Conservation (phyloP, 495 filamentous ascomycete genomes). For the Daldinia concentrica region DNA sequence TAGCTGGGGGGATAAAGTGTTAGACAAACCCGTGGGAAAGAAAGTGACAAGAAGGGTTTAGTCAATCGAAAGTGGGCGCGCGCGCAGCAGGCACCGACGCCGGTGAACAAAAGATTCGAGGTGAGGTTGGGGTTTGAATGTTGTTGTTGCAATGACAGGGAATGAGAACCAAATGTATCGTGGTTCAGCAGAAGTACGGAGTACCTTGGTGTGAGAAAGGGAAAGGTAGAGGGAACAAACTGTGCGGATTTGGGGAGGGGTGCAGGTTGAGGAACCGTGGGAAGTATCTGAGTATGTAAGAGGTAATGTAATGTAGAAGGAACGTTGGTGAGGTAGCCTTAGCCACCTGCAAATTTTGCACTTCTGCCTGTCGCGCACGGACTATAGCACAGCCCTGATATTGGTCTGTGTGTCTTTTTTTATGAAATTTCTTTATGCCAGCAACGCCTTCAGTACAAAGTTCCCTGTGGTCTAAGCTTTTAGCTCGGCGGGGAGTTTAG, state of each 20-base stretch:
- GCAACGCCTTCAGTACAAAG: neutral
- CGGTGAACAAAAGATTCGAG: slow-evolving; percentile 26
- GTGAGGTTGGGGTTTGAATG: slow-evolving; percentile 29
- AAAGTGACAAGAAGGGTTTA: slow-evolving; percentile 40
- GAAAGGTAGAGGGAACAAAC: slow-evolving; percentile 43
- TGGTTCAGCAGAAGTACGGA: slow-evolving; percentile 32
- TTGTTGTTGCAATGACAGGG: slow-evolving; percentile 38
- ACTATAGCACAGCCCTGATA: slow-evolving; percentile 18
- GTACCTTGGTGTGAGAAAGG: slow-evolving; percentile 33
- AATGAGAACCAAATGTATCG: slow-evolving; percentile 31
- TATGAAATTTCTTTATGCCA: slow-evolving; percentile 18
- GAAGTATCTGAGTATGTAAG: slow-evolving; percentile 11
- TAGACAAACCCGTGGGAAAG: slow-evolving; percentile 18
- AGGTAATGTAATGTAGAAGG: slow-evolving; percentile 27
- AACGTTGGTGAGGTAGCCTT: slow-evolving; percentile 37
- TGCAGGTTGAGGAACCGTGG: slow-evolving; percentile 28
- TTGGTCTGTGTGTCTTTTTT: slow-evolving; percentile 16
- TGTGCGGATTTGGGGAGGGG: slow-evolving; percentile 38
- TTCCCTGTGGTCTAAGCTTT: slow-evolving; percentile 7
- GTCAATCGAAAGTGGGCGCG: slow-evolving; percentile 25
- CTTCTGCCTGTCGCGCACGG: slow-evolving; percentile 24
- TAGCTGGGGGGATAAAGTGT: slow-evolving; percentile 20
- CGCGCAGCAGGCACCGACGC: slow-evolving; percentile 30
- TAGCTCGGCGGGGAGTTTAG: slow-evolving; percentile 5
- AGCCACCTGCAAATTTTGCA: slow-evolving; percentile 28